Evolutionary conservation across 1,284 basidiomycete genomes (phyloP), one percentile per base, ranked within the genome.

Genomic region (Trichosporon ovoides): DNA sequence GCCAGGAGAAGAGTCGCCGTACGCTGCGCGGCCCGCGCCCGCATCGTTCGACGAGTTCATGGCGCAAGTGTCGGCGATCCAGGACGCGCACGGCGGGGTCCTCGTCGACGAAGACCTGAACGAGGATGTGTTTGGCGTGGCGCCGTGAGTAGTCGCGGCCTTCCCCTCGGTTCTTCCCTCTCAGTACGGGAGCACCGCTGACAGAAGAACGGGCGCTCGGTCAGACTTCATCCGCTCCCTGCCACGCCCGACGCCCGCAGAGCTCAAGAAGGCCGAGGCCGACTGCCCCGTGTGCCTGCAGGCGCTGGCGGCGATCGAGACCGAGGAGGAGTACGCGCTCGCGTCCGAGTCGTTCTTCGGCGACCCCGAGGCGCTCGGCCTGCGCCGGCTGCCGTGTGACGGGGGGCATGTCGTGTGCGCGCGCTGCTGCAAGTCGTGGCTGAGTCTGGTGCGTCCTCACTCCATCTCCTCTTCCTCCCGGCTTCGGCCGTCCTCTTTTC

Each of bases 291-390:
- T 66, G 14, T 66, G 64, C 52, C 57, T 66, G 33, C 58, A 64
- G 52, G 28, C 35, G 3, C 58, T 61, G 7, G 62, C 38, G 9
- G 24, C 59, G 3, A 60, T 66, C 51, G 53, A 54, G 51, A 66
- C 64, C 7, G 64, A 66, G 55, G 59, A 66, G 31, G 64, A 66
- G 55, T 66, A 66, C 38, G 64, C 64, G 16, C 64, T 61, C 19
- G 62, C 64, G 31, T 55, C 54, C 14, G 64, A 66, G 36, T 24
- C 24, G 12, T 64, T 43, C 43, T 63, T 64, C 37, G 57, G 56
- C 20, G 64, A 63, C 46, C 18, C 20, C 2, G 50, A 31, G 19
- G 56, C 57, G 20, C 58, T 66, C 14, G 64, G 64, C 9, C 50
- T 66, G 24, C 55, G 64, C 24, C 31, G 46, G 38, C 46, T 66